Evolutionary conservation across 257 asterid genomes (phyloP).

Genomic region (Fraxinus americana): DNA sequence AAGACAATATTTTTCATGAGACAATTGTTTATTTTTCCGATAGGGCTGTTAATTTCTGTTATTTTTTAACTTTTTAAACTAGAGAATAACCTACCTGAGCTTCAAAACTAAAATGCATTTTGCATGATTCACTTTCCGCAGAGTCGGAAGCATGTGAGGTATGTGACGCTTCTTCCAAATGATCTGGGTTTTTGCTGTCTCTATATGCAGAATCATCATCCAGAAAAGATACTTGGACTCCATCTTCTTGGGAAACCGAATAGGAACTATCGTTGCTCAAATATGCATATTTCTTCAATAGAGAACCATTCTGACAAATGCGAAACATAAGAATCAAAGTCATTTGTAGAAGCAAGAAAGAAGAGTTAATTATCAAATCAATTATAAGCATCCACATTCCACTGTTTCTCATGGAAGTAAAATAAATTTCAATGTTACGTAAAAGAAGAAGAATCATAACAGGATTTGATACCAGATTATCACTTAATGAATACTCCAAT

Average conservation of each 20-base stretch:
- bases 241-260: constrained; percentile 76
- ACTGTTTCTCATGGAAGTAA: background rate
- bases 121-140: constrained; percentile 53
- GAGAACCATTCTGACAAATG: constrained; percentile 73
- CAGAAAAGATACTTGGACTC: constrained; percentile 69
- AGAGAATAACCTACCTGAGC: constrained; percentile 66
- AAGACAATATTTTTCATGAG: background rate
- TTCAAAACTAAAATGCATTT: constrained; percentile 84
- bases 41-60: background rate
- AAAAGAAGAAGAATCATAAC: background rate
- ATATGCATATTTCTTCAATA: constrained; percentile 71
- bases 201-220: constrained; percentile 45
- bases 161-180: constrained; percentile 45
- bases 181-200: constrained; percentile 40
- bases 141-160: constrained; percentile 48
- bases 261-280: constrained; percentile 89
- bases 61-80: background rate
- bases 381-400: constrained; percentile 6
- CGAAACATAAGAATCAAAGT: constrained; percentile 28
- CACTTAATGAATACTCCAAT: background rate
- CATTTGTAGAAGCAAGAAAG: constrained; percentile 24
- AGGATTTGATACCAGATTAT: background rate
- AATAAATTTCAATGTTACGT: background rate
- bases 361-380: background rate
- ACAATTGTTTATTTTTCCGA: background rate